Conservation (phyloP, 2,329 filamentous ascomycete genomes). For the Cytospora mali region DNA sequence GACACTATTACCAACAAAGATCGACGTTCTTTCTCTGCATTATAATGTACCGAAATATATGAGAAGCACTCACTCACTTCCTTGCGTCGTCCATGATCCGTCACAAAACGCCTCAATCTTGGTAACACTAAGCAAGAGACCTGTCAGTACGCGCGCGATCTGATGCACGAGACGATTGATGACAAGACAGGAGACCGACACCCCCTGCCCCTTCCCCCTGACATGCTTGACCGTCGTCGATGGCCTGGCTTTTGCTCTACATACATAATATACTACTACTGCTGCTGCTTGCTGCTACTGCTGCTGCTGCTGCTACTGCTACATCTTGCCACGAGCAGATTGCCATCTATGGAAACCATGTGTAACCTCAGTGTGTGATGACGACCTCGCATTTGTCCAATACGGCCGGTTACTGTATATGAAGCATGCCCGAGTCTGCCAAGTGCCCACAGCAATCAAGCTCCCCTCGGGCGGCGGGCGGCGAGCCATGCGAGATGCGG, state of each 20-base stretch:
- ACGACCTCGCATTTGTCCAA: constrained; percentile 19
- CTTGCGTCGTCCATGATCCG: constrained; percentile 12
- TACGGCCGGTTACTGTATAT: constrained; percentile 13
- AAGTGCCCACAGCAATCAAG: constrained; percentile 9
- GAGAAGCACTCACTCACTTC: background rate
- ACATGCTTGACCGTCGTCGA: background rate
- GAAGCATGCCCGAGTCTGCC: constrained; percentile 7
- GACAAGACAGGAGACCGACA: background rate
- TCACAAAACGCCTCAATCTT: constrained; percentile 8
- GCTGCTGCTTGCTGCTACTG: too few relatives aligned
- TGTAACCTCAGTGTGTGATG: constrained; percentile 13
- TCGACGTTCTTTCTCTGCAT: background rate
- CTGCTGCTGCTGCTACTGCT: too few relatives aligned
- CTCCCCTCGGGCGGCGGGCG: constrained; percentile 10
- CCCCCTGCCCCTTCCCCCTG: background rate
- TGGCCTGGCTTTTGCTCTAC: background rate
- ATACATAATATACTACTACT: background rate
- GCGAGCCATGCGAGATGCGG: constrained; percentile 20
- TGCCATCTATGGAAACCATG: constrained; percentile 13
- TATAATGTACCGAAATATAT: background rate
- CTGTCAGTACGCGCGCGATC: constrained; percentile 23
- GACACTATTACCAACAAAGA: background rate
- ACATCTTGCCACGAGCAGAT: constrained; percentile 11
- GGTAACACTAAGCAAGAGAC: constrained; percentile 12
- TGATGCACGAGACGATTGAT: constrained; percentile 20